Base-by-base conservation (phyloP, 2,329 filamentous ascomycete species). In the Colletotrichum phormii region DNA sequence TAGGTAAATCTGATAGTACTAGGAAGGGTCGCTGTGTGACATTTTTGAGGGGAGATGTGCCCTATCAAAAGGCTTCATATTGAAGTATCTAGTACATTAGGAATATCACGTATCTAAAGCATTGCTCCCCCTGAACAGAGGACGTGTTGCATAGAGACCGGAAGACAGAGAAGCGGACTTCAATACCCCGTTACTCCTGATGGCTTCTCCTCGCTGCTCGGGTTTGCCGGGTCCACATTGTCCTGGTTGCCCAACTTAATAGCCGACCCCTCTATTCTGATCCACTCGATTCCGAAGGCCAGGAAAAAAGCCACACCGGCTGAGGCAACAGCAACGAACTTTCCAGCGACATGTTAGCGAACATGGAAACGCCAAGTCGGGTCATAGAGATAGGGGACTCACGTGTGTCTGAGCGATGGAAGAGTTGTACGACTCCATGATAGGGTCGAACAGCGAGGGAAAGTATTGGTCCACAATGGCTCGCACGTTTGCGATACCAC, bases 401-500 rank as follows among this genome's bases (percentile, higher is more conserved):
- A 46, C 42, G 3, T 46, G 18, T 46, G 42, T 46, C 42, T 46
- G 18, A 9, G 42, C 42, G 18, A 46, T 46, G 42, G 42, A 18
- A n/a, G 42, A 46, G 42, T 46, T 46, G 42, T 46, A 46, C 42
- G 42, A 46, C 18, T 46, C 42, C 42, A 58, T 57, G 18, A 57
- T 57, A 33, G 81, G 80, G 71, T 82, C 81, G 80, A 81, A 83
- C 31, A 82, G 70, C 65, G 78, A 79, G 1, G 81, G 80, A 22
- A 82, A 81, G 51, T 81, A 77, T 22, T 82, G 80, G 64, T 83
- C 80, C 18, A 83, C 76, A 57, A 57, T 33, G 29, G 29, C 26
- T 57, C 54, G 54, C 29, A 57, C 54, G 26, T 57, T 57, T 33
- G 29, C 54, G 29, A 57, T 57, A 31, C 54, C 54, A 29, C 54